A percentile compares a stretch with the other conserved stretches of the same genome.
Evolutionary conservation across 495 filamentous ascomycete species (phyloP).

Genomic region (Aspergillus olivimuriae): DNA sequence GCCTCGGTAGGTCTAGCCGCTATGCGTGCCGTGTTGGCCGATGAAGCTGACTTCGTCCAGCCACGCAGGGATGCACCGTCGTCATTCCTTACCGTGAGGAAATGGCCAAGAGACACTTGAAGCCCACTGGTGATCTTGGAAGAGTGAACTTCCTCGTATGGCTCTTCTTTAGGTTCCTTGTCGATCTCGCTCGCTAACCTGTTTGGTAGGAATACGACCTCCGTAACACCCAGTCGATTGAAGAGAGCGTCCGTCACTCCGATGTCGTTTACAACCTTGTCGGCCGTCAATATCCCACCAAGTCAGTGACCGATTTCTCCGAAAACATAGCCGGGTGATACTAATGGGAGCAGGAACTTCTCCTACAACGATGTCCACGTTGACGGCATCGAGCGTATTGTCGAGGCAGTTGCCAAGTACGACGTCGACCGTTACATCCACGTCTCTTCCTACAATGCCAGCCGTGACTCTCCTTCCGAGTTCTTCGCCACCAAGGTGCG

Average conservation of each 20-base stretch:
- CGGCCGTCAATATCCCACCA: conserved; percentile 90
- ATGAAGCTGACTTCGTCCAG: too few species aligned
- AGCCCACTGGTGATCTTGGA: conserved; percentile 89
- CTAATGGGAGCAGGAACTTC: conserved; percentile 72
- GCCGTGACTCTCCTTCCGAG: conserved; percentile 71
- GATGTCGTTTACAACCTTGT: conserved; percentile 96
- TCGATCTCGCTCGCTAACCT: background rate
- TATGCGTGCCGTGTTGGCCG: too few species aligned
- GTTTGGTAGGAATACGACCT: conserved; percentile 81
- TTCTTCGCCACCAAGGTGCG: conserved; percentile 85
- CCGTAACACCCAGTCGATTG: conserved; percentile 89
- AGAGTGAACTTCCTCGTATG: conserved; percentile 76
- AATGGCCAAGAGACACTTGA: conserved; percentile 95
- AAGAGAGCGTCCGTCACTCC: conserved; percentile 93
- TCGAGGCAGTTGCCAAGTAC: conserved; percentile 94
- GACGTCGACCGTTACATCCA: conserved; percentile 97
- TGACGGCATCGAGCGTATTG: conserved; percentile 91
- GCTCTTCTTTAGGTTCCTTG: background rate
- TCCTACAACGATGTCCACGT: conserved; percentile 86
- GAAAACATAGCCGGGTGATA: conserved; percentile 1
- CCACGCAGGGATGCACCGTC: conserved; percentile 85
- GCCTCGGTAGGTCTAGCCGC: conserved; percentile 62
- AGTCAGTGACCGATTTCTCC: conserved; percentile 50
- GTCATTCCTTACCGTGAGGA: conserved; percentile 93
- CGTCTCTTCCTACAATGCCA: conserved; percentile 90